A percentile compares a stretch with the other conserved stretches of the same genome.
These are phyloP conservation scores for Pestalotiopsis sp. DNA, from an alignment of 2,329 filamentous ascomycete genomes.

Conservation along the genomic window DNA sequence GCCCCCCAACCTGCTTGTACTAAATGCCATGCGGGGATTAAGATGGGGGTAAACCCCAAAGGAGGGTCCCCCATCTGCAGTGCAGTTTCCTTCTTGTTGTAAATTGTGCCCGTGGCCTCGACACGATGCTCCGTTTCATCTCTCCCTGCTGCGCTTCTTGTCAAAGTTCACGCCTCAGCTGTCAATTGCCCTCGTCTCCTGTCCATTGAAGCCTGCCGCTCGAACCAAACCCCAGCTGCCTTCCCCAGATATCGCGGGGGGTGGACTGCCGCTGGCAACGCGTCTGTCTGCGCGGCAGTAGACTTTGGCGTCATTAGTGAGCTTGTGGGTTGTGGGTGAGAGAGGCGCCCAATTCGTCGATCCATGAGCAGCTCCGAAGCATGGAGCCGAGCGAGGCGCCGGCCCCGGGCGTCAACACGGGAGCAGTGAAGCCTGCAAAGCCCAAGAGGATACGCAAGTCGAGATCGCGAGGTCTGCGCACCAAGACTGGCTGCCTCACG, in stretches of 20 bases:
- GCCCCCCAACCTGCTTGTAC: not conserved
- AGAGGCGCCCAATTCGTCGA: not conserved
- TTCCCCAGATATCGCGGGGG: not conserved
- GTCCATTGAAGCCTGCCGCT: not conserved
- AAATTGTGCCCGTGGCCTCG: not conserved
- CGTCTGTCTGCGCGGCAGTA: not conserved
- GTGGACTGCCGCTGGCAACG: not conserved
- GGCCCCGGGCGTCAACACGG: not conserved
- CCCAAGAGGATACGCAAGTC: slow-evolving; percentile 23
- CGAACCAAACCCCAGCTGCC: not conserved
- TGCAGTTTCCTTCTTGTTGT: not conserved
- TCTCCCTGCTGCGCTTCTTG: not conserved
- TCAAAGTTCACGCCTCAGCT: not conserved
- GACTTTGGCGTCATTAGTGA: not conserved
- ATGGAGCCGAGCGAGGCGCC: slow-evolving; percentile 13
- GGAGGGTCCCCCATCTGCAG: not conserved
- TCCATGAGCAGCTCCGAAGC: not conserved
- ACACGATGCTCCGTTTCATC: not conserved
- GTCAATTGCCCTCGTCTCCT: slow-evolving; percentile 3
- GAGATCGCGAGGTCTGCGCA: slow-evolving; percentile 21
- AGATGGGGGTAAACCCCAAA: not conserved
- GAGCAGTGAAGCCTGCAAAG: not conserved
- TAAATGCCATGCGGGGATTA: not conserved
- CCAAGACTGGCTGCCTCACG: slow-evolving; percentile 22
- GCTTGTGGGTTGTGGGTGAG: not conserved